Percentiles rank a stretch among this genome's conserved stretches.
These are phyloP conservation scores for Podaxis sp. DNA, from an alignment of 768 basidiomycete species.

Conservation along the genomic window DNA sequence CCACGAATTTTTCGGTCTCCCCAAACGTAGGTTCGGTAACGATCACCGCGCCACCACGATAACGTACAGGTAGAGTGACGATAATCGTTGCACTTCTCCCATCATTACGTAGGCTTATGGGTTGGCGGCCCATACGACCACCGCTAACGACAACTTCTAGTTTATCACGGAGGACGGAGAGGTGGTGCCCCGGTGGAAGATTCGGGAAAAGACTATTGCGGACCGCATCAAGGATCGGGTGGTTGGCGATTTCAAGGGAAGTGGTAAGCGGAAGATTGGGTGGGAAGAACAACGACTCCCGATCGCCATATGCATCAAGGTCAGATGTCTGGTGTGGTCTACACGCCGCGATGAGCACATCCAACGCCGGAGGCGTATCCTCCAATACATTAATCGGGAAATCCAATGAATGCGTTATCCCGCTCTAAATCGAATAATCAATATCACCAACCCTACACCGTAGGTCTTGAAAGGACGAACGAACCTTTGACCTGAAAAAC, in stretches of 20 bases:
- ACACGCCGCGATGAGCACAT: conserved; percentile 76
- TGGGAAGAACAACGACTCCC: conserved; percentile 73
- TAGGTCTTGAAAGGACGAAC: conserved; percentile 17
- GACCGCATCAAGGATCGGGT: conserved; percentile 79
- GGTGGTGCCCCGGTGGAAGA: conserved; percentile 66
- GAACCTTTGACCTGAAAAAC: conserved; percentile 79
- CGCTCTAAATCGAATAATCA: conserved; percentile 47
- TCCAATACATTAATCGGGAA: conserved; percentile 80
- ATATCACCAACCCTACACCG: not conserved
- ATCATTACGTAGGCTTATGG: conserved; percentile 55
- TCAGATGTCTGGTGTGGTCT: conserved; percentile 60
- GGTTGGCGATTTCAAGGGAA: conserved; percentile 78
- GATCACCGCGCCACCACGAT: conserved; percentile 66
- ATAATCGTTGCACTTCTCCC: conserved; percentile 71
- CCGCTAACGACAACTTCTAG: conserved; percentile 69
- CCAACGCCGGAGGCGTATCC: conserved; percentile 73
- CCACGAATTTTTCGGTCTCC: conserved; percentile 59
- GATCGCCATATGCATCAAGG: conserved; percentile 52
- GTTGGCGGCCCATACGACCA: conserved; percentile 56
- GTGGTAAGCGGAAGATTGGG: conserved; percentile 69
- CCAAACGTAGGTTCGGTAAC: conserved; percentile 54
- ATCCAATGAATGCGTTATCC: conserved; percentile 77
- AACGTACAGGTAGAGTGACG: conserved; percentile 73
- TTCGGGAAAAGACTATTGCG: conserved; percentile 71
- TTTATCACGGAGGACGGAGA: conserved; percentile 66